Evolutionary conservation across 2,329 filamentous ascomycete genomes (phyloP).

Genomic region (Colletotrichum eremochloae): DNA sequence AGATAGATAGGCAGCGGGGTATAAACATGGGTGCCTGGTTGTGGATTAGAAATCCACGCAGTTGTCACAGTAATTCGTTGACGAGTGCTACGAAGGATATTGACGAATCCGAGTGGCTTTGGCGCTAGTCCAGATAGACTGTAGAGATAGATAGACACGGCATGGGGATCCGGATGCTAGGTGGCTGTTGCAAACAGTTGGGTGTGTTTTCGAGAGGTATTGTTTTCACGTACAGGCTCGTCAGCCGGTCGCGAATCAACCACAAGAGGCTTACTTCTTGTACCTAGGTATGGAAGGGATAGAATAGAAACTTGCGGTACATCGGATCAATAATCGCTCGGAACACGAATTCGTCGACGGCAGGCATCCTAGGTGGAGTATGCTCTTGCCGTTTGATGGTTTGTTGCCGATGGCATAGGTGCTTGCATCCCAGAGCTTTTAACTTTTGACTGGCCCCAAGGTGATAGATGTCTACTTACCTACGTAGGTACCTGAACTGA

Average conservation of each 20-base stretch:
- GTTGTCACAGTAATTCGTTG: neutral
- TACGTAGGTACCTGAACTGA: too few relatives aligned
- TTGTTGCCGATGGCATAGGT: neutral
- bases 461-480: too few relatives aligned
- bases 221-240: too few relatives aligned
- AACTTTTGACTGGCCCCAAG: too few relatives aligned
- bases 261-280: too few relatives aligned
- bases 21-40: constrained; percentile 3
- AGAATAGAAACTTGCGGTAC: neutral
- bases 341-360: neutral
- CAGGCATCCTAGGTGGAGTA: neutral
- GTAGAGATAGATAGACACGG: neutral
- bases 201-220: neutral
- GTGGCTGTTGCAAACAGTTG: neutral
- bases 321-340: neutral
- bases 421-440: neutral
- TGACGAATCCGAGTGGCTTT: neutral
- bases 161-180: neutral
- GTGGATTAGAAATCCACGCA: neutral
- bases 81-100: neutral
- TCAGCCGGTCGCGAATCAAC: too few relatives aligned
- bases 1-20: neutral
- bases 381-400: neutral
- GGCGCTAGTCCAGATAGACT: neutral
- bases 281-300: too few relatives aligned